A percentile compares a stretch with the other conserved stretches of the same genome.
phyloP scores from a whole-genome alignment of 2,329 filamentous ascomycete species.

The Colletotrichum tanaceti region DNA sequence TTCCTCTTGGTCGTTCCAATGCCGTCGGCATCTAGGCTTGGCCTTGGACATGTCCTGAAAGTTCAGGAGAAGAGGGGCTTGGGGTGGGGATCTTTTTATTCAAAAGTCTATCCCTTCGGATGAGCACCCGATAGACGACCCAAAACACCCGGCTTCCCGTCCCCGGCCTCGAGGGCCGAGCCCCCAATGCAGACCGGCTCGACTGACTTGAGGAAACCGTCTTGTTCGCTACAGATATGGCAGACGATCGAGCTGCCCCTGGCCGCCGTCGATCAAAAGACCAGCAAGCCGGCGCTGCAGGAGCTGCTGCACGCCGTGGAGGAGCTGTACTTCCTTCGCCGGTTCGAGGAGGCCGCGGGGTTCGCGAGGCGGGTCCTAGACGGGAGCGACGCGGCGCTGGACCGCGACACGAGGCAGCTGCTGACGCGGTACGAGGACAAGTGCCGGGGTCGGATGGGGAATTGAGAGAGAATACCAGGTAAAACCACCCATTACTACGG shows the following conservation, averaged over 20 bases:
- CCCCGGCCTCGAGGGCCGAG: background rate
- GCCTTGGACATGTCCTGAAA: background rate
- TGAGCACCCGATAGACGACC: background rate
- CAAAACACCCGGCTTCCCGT: background rate
- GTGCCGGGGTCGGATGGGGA: slow-evolving; percentile 50
- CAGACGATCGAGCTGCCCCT: slow-evolving; percentile 57
- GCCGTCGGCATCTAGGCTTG: background rate
- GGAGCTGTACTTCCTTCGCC: slow-evolving; percentile 66
- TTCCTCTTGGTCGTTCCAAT: background rate
- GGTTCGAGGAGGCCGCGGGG: slow-evolving; percentile 58
- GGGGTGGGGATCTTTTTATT: no score
- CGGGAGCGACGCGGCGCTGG: slow-evolving; percentile 50
- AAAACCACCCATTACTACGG: background rate
- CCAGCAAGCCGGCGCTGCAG: slow-evolving; percentile 61
- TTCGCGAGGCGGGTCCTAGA: slow-evolving; percentile 55
- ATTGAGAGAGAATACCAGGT: background rate
- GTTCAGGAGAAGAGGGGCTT: background rate
- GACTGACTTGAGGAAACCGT: slow-evolving; percentile 1
- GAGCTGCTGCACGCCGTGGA: slow-evolving; percentile 67
- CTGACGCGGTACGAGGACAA: slow-evolving; percentile 57
- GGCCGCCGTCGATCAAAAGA: slow-evolving; percentile 34
- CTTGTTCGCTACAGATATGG: slow-evolving; percentile 53
- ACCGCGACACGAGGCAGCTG: slow-evolving; percentile 56
- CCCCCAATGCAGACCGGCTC: background rate
- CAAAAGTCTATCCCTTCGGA: background rate